Conservation (phyloP, 805 yeast genomes). For the Hagleromyces aurorensis region DNA sequence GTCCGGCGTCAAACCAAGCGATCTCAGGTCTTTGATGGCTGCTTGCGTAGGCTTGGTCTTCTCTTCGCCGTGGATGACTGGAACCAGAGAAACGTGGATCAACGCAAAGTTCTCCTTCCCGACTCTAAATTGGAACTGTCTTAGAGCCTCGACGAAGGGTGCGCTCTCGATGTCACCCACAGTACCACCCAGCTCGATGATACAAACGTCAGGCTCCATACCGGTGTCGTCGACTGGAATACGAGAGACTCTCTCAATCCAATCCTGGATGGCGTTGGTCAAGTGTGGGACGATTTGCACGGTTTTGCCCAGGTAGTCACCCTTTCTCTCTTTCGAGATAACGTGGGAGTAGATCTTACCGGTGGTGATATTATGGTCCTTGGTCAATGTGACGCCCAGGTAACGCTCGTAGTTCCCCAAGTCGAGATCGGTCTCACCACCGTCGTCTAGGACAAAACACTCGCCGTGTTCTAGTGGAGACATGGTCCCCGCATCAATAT, state of each 20-base stretch:
- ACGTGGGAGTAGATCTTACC: constrained; percentile 95
- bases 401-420: constrained; percentile 97
- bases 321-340: constrained; percentile 89
- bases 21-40: constrained; percentile 93
- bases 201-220: constrained; percentile 89
- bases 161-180: constrained; percentile 99
- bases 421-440: constrained; percentile 98
- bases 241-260: constrained; percentile 90
- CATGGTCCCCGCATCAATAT: constrained; percentile 99
- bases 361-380: constrained; percentile 94
- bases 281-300: constrained; percentile 99
- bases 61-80: constrained; percentile 97
- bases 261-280: constrained; percentile 95
- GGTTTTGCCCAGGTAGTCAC: constrained; percentile 98
- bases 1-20: constrained; percentile 90
- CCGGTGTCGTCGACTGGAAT: constrained; percentile 90
- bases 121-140: constrained; percentile 98
- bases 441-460: constrained; percentile 95
- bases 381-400: constrained; percentile 84
- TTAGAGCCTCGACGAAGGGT: constrained; percentile 96
- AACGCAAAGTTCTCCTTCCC: constrained; percentile 90
- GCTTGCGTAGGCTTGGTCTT: constrained; percentile 99
- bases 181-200: constrained; percentile 97
- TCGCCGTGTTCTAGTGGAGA: constrained; percentile 99
- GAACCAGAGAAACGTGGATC: constrained; percentile 94